Evolutionary conservation across 2,329 filamentous ascomycete species (phyloP).

Genomic region (Colletotrichum abscissum): DNA sequence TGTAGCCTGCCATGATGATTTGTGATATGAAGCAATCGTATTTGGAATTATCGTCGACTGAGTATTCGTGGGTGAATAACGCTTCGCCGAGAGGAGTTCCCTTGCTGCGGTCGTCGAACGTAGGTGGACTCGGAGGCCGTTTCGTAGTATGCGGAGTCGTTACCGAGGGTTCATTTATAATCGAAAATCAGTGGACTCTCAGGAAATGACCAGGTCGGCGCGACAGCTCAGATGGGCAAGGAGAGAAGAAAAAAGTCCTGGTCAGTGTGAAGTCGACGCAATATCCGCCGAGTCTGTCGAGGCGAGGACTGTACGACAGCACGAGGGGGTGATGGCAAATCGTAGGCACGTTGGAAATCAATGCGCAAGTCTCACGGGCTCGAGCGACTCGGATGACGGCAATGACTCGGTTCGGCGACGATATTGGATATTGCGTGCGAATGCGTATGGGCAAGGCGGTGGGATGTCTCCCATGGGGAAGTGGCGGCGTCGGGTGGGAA

Average conservation of each 20-base stretch:
- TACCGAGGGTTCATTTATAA: conserved; percentile 22
- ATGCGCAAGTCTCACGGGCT: neutral
- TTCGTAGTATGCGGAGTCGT: conserved; percentile 3
- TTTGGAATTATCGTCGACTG: neutral
- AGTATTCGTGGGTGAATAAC: neutral
- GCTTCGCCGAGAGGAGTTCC: neutral
- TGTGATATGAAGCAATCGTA: neutral
- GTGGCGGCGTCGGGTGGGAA: neutral
- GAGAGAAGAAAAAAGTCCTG: no score
- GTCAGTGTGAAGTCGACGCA: neutral
- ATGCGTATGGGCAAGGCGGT: neutral
- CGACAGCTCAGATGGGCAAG: neutral
- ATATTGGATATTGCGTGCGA: neutral
- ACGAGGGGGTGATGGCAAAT: neutral
- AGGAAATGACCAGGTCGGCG: neutral
- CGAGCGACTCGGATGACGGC: neutral
- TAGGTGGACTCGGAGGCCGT: neutral
- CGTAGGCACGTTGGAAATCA: neutral
- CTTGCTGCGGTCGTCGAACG: neutral
- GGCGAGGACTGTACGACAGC: neutral
- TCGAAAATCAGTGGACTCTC: neutral
- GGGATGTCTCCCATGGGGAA: neutral
- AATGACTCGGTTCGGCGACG: neutral
- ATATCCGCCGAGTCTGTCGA: neutral
- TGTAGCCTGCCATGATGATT: conserved; percentile 55